Conservation (phyloP, 441 rosid genomes). For the Populus hybrid region DNA sequence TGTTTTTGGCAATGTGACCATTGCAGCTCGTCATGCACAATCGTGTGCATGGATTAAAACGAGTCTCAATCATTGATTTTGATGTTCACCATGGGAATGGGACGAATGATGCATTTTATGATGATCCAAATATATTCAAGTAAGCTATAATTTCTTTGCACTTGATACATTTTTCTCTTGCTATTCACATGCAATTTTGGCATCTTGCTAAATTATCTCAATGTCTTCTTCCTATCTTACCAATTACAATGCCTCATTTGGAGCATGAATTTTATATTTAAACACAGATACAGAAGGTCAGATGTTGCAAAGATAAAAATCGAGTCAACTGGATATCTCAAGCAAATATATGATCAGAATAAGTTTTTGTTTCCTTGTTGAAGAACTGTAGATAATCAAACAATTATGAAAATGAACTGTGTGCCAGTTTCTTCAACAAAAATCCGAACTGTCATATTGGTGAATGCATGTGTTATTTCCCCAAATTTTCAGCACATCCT, state of each 20-base stretch:
- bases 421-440: not conserved
- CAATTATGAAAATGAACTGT: not conserved
- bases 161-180: not conserved
- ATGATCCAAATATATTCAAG: constrained; percentile 93
- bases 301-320: too few relatives aligned
- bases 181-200: not conserved
- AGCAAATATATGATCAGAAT: not conserved
- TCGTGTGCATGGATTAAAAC: constrained; percentile 59
- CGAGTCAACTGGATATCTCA: not conserved
- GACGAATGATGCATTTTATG: constrained; percentile 78
- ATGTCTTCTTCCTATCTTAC: not conserved
- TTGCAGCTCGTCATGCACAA: constrained; percentile 93
- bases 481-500: not conserved
- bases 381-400: not conserved
- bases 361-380: not conserved
- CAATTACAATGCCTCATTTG: not conserved
- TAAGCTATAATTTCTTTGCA: constrained; percentile 20
- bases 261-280: not conserved
- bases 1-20: constrained; percentile 87
- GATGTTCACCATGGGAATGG: constrained; percentile 99
- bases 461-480: not conserved
- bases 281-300: not conserved
- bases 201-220: not conserved
- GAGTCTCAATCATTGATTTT: constrained; percentile 82
- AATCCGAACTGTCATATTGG: not conserved